Percentiles rank a stretch among this genome's conserved stretches.
These are phyloP conservation scores for Rhynchosporium graminicola DNA, from an alignment of 2,329 filamentous ascomycete genomes.

Conservation along the genomic window DNA sequence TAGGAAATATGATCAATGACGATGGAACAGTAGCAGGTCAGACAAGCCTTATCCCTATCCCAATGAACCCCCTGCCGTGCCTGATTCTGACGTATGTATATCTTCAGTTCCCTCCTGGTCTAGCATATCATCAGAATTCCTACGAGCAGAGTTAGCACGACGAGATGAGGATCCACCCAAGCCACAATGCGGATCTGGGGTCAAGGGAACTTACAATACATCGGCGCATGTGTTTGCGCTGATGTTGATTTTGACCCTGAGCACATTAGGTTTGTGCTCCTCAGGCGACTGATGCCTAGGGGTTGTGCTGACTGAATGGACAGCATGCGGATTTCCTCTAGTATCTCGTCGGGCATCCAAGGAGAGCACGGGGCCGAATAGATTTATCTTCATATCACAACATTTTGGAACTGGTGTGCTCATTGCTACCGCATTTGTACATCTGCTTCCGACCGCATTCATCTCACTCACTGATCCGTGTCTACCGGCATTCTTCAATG, in stretches of 20 bases:
- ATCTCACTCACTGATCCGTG: constrained; percentile 60
- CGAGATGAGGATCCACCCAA: constrained; percentile 47
- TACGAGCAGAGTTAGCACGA: constrained; percentile 44
- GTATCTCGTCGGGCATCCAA: constrained; percentile 39
- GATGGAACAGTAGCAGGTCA: constrained; percentile 21
- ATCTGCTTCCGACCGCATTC: constrained; percentile 62
- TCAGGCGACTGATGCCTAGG: neutral
- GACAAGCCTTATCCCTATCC: neutral
- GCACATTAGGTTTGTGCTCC: constrained; percentile 47
- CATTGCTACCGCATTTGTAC: constrained; percentile 80
- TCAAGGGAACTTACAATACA: constrained; percentile 54
- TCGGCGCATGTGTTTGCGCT: constrained; percentile 58
- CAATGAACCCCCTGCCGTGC: neutral
- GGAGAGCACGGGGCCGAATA: constrained; percentile 28
- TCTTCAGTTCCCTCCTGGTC: constrained; percentile 32
- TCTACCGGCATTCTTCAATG: constrained; percentile 76
- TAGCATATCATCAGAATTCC: constrained; percentile 38
- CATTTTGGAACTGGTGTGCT: constrained; percentile 82
- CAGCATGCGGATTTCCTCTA: constrained; percentile 42
- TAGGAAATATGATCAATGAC: constrained; percentile 23
- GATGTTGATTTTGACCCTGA: constrained; percentile 56
- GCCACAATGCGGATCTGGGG: constrained; percentile 55
- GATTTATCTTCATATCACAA: constrained; percentile 56
- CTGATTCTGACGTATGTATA: constrained; percentile 20
- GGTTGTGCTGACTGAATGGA: constrained; percentile 14